phyloP scores from a whole-genome alignment of 2,329 filamentous ascomycete species.

The Colletotrichum somersetense region DNA sequence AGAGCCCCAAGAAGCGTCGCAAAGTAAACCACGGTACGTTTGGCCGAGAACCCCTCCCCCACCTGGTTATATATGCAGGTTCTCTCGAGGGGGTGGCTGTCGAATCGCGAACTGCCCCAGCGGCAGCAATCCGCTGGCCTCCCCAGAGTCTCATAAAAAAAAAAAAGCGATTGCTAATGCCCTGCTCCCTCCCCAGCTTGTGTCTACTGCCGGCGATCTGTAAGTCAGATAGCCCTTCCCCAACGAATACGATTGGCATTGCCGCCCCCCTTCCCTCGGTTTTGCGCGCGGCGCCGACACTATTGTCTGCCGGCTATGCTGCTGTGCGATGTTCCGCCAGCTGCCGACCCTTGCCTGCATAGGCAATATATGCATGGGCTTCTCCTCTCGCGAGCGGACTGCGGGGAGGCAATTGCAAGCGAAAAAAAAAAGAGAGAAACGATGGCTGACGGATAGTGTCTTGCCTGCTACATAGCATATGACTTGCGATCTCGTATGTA shows the following conservation, averaged over 20 bases:
- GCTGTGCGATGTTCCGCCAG: constrained; percentile 37
- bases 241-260: constrained; percentile 46
- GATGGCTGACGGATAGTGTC: constrained; percentile 60
- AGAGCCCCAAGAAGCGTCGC: constrained; percentile 85
- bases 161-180: constrained; percentile 46
- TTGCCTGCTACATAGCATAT: constrained; percentile 76
- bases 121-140: constrained; percentile 42
- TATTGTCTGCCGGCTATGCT: constrained; percentile 25
- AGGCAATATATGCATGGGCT: constrained; percentile 15
- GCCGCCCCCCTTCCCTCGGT: background rate
- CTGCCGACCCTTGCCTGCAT: constrained; percentile 31
- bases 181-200: constrained; percentile 72
- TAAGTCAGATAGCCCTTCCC: constrained; percentile 66
- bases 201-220: constrained; percentile 90
- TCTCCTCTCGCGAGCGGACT: constrained; percentile 4
- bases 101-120: constrained; percentile 37
- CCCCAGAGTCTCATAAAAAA: constrained; percentile 39
- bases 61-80: background rate
- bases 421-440: constrained; percentile 38
- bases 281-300: constrained; percentile 25
- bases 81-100: background rate
- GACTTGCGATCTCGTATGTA: constrained; percentile 90
- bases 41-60: constrained; percentile 39
- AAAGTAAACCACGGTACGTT: constrained; percentile 89
- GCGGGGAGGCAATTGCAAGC: constrained; percentile 10